phyloP scores from a whole-genome alignment of 1,284 basidiomycete species.

The Omphalotus olearius region DNA sequence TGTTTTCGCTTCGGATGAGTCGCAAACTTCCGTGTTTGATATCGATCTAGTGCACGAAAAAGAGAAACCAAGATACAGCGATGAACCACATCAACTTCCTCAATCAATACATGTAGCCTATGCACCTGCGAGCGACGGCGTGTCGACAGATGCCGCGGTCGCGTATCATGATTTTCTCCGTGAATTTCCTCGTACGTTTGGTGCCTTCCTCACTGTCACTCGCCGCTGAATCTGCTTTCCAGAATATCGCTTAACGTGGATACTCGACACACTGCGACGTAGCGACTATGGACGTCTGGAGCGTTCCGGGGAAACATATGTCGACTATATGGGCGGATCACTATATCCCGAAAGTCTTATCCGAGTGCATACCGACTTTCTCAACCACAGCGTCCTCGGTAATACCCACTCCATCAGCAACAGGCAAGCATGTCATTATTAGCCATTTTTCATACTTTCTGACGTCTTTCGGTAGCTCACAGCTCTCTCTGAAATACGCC shows the following conservation, averaged over 20 bases:
- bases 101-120: conserved; percentile 11
- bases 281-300: conserved; percentile 68
- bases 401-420: conserved; percentile 81
- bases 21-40: conserved; percentile 21
- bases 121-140: background rate
- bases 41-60: background rate
- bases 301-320: conserved; percentile 62
- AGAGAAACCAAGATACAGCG: conserved; percentile 23
- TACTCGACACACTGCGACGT: conserved; percentile 64
- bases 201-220: background rate
- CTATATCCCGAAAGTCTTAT: conserved; percentile 74
- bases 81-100: conserved; percentile 25
- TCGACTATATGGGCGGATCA: conserved; percentile 81
- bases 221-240: conserved; percentile 2
- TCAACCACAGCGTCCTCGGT: conserved; percentile 62
- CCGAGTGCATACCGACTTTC: conserved; percentile 61
- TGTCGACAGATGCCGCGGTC: conserved; percentile 22
- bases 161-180: conserved; percentile 32
- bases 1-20: conserved; percentile 25
- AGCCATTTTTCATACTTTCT: conserved; percentile 19
- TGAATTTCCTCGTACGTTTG: conserved; percentile 22
- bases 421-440: conserved; percentile 39
- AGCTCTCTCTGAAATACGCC: conserved; percentile 59
- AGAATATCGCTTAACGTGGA: conserved; percentile 61
- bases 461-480: conserved; percentile 45